Conservation (phyloP, 2,329 filamentous ascomycete genomes). For the Sclerotinia nivalis region DNA sequence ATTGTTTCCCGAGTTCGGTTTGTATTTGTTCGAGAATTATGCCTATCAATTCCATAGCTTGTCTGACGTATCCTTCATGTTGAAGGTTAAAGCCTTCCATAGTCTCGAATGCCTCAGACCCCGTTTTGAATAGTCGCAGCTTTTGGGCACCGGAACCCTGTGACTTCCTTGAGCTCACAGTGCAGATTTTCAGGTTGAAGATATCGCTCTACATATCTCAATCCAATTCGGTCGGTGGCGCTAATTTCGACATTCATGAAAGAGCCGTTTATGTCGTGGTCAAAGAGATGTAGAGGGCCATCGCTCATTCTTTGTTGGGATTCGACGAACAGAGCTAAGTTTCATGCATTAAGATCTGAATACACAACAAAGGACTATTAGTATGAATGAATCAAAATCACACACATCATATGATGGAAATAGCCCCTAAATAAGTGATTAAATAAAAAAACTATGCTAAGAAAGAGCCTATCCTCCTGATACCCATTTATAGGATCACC, state of each 20-base stretch:
- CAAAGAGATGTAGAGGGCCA: too few species aligned
- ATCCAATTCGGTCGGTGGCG: not conserved
- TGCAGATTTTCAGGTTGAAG: not conserved
- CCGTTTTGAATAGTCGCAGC: not conserved
- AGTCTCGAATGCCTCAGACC: not conserved
- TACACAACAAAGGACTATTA: too few species aligned
- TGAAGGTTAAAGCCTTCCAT: not conserved
- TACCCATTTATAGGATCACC: too few species aligned
- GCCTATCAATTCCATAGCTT: not conserved
- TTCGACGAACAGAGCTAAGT: too few species aligned
- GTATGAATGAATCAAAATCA: too few species aligned
- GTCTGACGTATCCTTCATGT: not conserved
- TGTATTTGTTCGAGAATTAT: not conserved
- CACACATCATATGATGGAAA: too few species aligned
- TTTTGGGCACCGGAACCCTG: not conserved
- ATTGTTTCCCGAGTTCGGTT: not conserved
- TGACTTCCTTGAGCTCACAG: not conserved
- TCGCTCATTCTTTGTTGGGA: too few species aligned
- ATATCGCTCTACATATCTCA: too few species aligned
- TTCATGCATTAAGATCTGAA: too few species aligned
- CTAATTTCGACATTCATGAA: not conserved
- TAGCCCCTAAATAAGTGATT: too few species aligned
- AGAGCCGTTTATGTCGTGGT: not conserved
- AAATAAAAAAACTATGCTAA: too few species aligned
- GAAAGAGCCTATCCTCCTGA: too few species aligned